Conservation (phyloP, 108 stramenopile genomes). For the Pseudonitzschia delicatissima region DNA sequence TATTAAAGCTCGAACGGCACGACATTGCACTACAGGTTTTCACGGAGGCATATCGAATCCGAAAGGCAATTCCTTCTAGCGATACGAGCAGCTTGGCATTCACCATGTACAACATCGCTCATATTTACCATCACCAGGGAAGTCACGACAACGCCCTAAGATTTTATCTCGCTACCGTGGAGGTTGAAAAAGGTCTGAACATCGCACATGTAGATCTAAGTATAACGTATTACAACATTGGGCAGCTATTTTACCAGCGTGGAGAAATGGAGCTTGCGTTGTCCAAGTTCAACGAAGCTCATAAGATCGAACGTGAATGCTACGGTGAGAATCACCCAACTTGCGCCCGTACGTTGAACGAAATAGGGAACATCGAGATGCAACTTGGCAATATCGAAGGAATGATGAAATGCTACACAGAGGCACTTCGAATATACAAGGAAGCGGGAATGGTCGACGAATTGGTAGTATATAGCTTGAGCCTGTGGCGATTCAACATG, state of each 20-base stretch:
- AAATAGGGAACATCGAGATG: conserved; percentile 72
- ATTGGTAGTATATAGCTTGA: conserved; percentile 34
- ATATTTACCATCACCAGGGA: conserved; percentile 55
- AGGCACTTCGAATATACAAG: conserved; percentile 44
- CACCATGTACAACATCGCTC: conserved; percentile 59
- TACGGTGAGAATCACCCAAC: conserved; percentile 39
- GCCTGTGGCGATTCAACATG: conserved; percentile 41
- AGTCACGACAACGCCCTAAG: conserved; percentile 48
- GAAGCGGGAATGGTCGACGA: conserved; percentile 43
- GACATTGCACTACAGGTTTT: conserved; percentile 48
- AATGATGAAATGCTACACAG: conserved; percentile 46
- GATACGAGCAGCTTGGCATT: conserved; percentile 41
- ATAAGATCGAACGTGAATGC: conserved; percentile 36
- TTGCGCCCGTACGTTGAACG: conserved; percentile 59
- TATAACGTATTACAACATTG: conserved; percentile 57
- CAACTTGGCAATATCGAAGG: conserved; percentile 39
- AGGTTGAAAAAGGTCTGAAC: conserved; percentile 45
- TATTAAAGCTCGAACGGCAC: conserved; percentile 37
- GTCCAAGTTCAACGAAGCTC: conserved; percentile 38
- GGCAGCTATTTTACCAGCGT: conserved; percentile 48
- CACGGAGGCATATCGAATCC: conserved; percentile 50
- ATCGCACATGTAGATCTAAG: conserved; percentile 46
- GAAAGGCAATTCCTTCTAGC: conserved; percentile 11
- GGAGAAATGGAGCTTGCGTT: conserved; percentile 44
- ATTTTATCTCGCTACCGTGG: conserved; percentile 52